Base-by-base conservation (phyloP, 257 asterid species). In the Striga asiatica region DNA sequence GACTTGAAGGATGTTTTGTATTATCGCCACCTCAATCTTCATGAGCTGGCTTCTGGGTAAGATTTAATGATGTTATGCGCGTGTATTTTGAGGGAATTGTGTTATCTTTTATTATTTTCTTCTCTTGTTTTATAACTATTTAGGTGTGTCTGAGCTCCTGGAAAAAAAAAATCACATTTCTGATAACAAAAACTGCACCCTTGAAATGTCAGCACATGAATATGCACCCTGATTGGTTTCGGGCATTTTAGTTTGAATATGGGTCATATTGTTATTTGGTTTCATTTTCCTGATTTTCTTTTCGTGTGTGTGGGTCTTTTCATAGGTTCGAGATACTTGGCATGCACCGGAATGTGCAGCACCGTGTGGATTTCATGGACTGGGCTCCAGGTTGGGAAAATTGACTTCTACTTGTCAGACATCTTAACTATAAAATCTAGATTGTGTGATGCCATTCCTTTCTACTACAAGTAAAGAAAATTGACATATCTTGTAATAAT, bases 361-460 rank as follows among this genome's bases (percentile, higher is more conserved):
- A 87, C 60, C 85, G 95, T 59, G 83, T 91, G 68, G 96, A 91
- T 76, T 91, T 58, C 77, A 60, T 91, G 92, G 98, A 91, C n/a
- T 87, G 98, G 98, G 98, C 97, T 64, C 98, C 98, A 91, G 98
- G 96, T 91, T 74, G 51, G 73, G 34, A n/a, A n/a, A n/a, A n/a
- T n/a, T 25, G 22, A 49, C 12, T 16, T 14, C 1, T 38, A 37
- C 29, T 32, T 41, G 16, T 37, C 27, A 20, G 49, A 13, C 25
- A 19, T 24, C 49, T 62, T 34, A 50, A 37, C 47, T 53, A 37
- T 59, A 11, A 38, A 11, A 7, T 28, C 11, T 35, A 54, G 37
- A 50, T 6, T 4, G 20, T 47, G 50, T 54, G 45, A 65, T 34
- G 35, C 29, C 38, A n/a, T 50, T 54, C 46, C 28, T 21, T 37